Conservation (phyloP, 163 green algal genomes). For the Chlamydomonas reinhardtii region DNA sequence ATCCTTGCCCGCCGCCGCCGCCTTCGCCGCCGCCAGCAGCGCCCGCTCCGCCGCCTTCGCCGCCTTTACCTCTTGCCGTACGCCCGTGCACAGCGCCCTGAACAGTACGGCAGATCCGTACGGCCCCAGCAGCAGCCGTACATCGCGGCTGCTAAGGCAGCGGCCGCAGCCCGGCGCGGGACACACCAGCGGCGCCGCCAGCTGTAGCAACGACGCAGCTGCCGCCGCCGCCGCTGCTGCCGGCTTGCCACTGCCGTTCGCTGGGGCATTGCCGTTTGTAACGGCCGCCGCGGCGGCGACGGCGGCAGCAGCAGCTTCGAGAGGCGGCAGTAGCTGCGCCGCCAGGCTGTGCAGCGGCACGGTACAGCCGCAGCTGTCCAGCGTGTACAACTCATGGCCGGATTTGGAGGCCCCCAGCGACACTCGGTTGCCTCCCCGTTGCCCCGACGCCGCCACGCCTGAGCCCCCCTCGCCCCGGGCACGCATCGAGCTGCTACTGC, state of each 20-base stretch:
- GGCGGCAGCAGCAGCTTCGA: not conserved
- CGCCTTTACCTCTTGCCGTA: constrained; percentile 19
- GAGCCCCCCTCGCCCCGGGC: not conserved
- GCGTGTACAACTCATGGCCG: not conserved
- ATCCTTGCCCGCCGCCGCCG: not conserved
- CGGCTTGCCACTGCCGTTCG: not conserved
- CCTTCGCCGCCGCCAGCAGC: not conserved
- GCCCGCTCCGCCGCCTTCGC: not conserved
- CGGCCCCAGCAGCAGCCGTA: constrained; percentile 38
- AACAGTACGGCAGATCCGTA: not conserved
- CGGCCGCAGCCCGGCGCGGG: not conserved
- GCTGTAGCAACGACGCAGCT: constrained; percentile 3
- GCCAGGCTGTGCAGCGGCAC: not conserved
- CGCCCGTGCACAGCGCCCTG: not conserved
- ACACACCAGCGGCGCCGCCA: constrained; percentile 22
- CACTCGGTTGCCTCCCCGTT: too few relatives aligned
- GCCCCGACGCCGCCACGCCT: not conserved
- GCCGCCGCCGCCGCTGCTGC: not conserved
- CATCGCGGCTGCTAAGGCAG: constrained; percentile 32
- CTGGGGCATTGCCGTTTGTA: too few relatives aligned
- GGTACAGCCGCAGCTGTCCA: constrained; percentile 23
- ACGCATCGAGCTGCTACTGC: not conserved
- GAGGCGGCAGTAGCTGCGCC: not conserved
- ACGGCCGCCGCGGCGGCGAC: not conserved
- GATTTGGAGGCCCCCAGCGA: too few relatives aligned